Conservation (phyloP, 495 filamentous ascomycete genomes). For the Tuber brumale region DNA sequence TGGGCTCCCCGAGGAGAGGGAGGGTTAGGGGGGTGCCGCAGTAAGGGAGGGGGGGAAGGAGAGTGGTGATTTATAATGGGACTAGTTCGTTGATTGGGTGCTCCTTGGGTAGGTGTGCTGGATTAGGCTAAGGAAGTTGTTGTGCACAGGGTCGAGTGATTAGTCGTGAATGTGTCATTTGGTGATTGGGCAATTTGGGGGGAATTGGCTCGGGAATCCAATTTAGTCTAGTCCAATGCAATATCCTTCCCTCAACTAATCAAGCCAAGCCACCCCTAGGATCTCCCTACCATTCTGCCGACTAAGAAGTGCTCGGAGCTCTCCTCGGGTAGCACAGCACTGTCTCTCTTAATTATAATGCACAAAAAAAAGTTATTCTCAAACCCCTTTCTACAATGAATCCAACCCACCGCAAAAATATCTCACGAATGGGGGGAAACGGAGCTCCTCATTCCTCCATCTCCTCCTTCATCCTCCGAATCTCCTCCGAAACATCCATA, state of each 20-base stretch:
- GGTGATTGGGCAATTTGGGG: background rate
- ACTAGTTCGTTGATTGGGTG: background rate
- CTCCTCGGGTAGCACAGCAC: background rate
- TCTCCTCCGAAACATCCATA: slow-evolving; percentile 29
- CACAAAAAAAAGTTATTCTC: background rate
- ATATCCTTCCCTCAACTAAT: background rate
- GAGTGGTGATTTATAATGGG: background rate
- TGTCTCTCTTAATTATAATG: too few species aligned
- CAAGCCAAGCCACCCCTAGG: background rate
- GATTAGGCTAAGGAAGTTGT: background rate
- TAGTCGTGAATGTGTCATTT: background rate
- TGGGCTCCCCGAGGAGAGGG: background rate
- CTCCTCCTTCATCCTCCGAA: slow-evolving; percentile 29
- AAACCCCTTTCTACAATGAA: background rate
- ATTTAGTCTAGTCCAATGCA: background rate
- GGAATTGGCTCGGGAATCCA: background rate
- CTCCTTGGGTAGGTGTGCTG: background rate
- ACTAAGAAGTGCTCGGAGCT: background rate
- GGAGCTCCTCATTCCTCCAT: slow-evolving; percentile 18
- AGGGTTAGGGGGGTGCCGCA: background rate
- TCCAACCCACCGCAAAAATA: background rate
- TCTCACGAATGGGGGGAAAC: background rate
- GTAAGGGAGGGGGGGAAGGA: background rate
- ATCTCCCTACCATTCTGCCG: background rate
- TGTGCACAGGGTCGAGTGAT: background rate